Evolutionary conservation across 305 asterid genomes (phyloP).

Genomic region (Euphrasia arctica): DNA sequence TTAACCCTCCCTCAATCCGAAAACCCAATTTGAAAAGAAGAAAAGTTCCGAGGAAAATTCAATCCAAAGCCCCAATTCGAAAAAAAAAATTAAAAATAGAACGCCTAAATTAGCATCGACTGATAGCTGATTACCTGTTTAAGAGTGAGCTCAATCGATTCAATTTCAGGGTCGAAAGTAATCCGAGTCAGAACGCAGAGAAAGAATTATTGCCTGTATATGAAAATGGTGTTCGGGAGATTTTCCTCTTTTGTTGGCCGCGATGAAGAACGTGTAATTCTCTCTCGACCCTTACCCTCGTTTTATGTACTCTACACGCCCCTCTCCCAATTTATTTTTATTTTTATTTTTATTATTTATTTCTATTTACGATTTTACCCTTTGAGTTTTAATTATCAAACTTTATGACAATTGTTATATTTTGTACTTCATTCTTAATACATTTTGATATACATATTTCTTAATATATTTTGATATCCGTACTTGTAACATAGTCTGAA

Average conservation of each 20-base stretch:
- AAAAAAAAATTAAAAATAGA: neutral
- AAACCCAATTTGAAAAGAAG: neutral
- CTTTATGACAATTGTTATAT: too few species aligned
- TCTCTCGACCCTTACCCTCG: neutral
- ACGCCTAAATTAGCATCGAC: neutral
- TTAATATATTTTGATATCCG: too few species aligned
- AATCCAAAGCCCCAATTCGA: neutral
- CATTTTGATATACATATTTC: too few species aligned
- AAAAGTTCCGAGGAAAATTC: neutral
- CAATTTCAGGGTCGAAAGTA: constrained; percentile 7
- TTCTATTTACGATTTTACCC: too few species aligned
- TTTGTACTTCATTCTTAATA: too few species aligned
- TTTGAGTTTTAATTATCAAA: too few species aligned
- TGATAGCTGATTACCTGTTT: constrained; percentile 24
- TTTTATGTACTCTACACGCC: neutral
- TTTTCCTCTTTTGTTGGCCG: constrained; percentile 1
- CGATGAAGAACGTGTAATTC: neutral
- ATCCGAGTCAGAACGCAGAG: constrained; percentile 20
- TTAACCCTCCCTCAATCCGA: neutral
- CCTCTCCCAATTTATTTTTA: too few species aligned
- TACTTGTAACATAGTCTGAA: too few species aligned
- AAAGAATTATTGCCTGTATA: neutral
- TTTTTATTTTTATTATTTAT: too few species aligned
- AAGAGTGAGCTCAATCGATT: constrained; percentile 14
- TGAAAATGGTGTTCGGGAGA: neutral